Conservation (phyloP, 2,329 filamentous ascomycete species). For the Xylariomycetidae sp. region DNA sequence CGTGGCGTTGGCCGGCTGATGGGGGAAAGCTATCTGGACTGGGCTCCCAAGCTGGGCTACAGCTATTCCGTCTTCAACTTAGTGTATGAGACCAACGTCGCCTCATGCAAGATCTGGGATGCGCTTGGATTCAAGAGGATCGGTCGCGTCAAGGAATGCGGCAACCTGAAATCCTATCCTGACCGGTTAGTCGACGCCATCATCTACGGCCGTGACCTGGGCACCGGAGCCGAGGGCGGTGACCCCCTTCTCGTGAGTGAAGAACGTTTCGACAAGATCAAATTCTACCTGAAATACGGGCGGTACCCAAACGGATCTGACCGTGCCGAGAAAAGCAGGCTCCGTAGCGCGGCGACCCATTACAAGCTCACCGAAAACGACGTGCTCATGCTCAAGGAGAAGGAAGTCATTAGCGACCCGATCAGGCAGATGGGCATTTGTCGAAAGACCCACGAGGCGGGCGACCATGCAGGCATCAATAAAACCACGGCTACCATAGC, state of each 20-base stretch:
- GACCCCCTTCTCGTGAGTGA: conserved; percentile 83
- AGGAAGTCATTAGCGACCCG: conserved; percentile 91
- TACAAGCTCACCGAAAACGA: conserved; percentile 79
- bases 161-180: conserved; percentile 64
- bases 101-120: conserved; percentile 88
- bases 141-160: conserved; percentile 71
- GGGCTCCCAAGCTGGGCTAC: conserved; percentile 77
- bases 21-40: conserved; percentile 73
- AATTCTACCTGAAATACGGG: conserved; percentile 91
- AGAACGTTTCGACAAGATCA: conserved; percentile 98
- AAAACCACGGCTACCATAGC: conserved; percentile 94
- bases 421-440: conserved; percentile 88
- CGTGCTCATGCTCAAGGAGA: conserved; percentile 93
- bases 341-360: conserved; percentile 89
- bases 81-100: conserved; percentile 90
- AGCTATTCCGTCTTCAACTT: conserved; percentile 92
- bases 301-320: conserved; percentile 92
- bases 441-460: conserved; percentile 63
- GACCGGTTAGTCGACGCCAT: conserved; percentile 69
- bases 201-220: conserved; percentile 67
- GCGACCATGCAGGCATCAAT: conserved; percentile 88
- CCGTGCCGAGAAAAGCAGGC: conserved; percentile 89
- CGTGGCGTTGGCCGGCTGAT: conserved; percentile 71
- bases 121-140: conserved; percentile 89
- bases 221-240: conserved; percentile 36